phyloP scores from a whole-genome alignment of 495 filamentous ascomycete genomes.

The Parathielavia hyrcaniae region DNA sequence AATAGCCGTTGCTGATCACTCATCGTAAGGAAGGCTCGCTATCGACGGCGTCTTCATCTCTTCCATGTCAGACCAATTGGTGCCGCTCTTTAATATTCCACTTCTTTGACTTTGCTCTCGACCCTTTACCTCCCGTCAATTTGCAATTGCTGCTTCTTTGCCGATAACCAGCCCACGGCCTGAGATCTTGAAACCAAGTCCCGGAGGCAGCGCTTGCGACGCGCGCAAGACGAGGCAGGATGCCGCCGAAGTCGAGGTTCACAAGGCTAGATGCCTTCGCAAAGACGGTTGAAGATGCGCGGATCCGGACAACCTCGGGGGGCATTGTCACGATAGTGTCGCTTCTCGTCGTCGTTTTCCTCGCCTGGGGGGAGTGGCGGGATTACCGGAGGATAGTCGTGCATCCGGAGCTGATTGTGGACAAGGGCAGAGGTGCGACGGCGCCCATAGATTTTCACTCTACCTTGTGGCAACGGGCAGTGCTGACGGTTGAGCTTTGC shows the following conservation, averaged over 20 bases:
- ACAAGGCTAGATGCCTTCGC: constrained; percentile 96
- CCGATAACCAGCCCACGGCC: constrained; percentile 3
- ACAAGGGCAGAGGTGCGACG: constrained; percentile 82
- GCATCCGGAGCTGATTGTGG: constrained; percentile 87
- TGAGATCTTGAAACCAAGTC: constrained; percentile 8
- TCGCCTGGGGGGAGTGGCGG: constrained; percentile 91
- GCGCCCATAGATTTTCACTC: too few relatives aligned
- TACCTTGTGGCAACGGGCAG: background rate
- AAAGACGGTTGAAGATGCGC: constrained; percentile 97
- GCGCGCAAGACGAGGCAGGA: constrained; percentile 32
- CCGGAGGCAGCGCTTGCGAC: constrained; percentile 3
- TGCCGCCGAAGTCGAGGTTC: constrained; percentile 74
- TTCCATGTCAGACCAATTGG: constrained; percentile 19
- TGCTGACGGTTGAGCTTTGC: constrained; percentile 14
- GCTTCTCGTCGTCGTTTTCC: constrained; percentile 75
- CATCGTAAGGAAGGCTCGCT: constrained; percentile 1
- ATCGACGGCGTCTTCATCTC: background rate
- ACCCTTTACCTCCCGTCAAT: background rate
- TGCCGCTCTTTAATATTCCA: constrained; percentile 20
- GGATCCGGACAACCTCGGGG: constrained; percentile 93
- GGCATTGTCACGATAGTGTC: constrained; percentile 91
- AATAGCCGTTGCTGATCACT: background rate
- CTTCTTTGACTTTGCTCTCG: background rate
- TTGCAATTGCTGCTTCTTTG: background rate
- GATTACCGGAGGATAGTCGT: constrained; percentile 86